A percentile compares a stretch with the other conserved stretches of the same genome.
These are phyloP conservation scores for Pseudocercospora macadamiae DNA, from an alignment of 2,329 filamentous ascomycete genomes.

Conservation along the genomic window DNA sequence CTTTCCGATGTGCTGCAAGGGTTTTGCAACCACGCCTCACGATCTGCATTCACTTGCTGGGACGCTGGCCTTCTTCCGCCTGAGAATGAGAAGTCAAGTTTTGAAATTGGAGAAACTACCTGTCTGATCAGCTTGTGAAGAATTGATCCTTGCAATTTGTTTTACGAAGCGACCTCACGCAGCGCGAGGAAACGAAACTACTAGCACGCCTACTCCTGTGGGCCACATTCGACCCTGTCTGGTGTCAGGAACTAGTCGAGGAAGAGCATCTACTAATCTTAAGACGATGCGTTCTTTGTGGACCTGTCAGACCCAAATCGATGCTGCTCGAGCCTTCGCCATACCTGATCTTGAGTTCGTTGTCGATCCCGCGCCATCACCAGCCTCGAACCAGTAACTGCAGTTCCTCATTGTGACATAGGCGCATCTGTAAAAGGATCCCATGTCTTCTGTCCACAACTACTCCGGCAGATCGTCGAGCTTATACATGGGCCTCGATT, in stretches of 20 bases:
- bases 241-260: not conserved
- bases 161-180: no score
- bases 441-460: not conserved
- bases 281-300: not conserved
- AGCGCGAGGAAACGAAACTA: no score
- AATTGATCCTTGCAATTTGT: not conserved
- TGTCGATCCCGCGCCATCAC: not conserved
- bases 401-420: not conserved
- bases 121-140: not conserved
- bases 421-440: not conserved
- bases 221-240: not conserved
- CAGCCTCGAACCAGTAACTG: not conserved
- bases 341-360: not conserved
- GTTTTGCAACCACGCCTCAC: not conserved
- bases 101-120: not conserved
- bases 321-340: not conserved
- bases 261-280: not conserved
- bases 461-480: not conserved
- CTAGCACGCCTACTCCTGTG: no score
- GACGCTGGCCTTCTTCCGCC: not conserved
- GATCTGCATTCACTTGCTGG: not conserved
- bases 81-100: not conserved
- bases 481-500: not conserved
- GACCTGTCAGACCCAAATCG: not conserved
- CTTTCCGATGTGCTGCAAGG: not conserved